Percentiles rank a stretch among this genome's conserved stretches.
phyloP scores from a whole-genome alignment of 2,329 filamentous ascomycete genomes.

The Calonectria fujianensis region DNA sequence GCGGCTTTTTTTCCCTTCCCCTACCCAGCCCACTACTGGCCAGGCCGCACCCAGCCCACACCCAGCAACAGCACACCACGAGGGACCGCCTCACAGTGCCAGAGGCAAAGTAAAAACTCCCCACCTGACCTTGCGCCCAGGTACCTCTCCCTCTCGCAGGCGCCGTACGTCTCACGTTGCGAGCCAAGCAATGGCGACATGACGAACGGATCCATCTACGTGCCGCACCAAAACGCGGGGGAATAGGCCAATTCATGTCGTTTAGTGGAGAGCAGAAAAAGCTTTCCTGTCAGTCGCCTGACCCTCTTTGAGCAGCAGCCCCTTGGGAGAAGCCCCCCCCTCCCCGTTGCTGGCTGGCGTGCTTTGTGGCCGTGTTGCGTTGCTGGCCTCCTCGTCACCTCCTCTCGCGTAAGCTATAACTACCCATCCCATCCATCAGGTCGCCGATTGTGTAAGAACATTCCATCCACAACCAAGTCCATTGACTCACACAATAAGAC shows the following conservation, averaged over 20 bases:
- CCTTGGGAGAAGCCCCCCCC: neutral
- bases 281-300: constrained; percentile 49
- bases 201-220: constrained; percentile 41
- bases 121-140: constrained; percentile 32
- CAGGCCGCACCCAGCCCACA: too few relatives aligned
- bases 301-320: constrained; percentile 25
- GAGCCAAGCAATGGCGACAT: constrained; percentile 43
- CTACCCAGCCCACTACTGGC: neutral
- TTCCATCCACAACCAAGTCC: neutral
- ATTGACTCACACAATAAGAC: constrained; percentile 12
- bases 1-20: neutral
- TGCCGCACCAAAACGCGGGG: constrained; percentile 50
- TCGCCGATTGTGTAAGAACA: constrained; percentile 41
- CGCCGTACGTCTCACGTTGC: constrained; percentile 28
- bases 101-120: neutral
- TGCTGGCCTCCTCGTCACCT: constrained; percentile 17
- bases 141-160: constrained; percentile 6
- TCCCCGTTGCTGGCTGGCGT: constrained; percentile 17
- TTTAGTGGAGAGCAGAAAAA: constrained; percentile 47
- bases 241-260: constrained; percentile 43
- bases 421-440: constrained; percentile 38
- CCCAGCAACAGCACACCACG: neutral
- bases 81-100: constrained; percentile 14
- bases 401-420: constrained; percentile 49
- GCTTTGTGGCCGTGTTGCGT: constrained; percentile 10